Percentiles rank a stretch among this genome's conserved stretches.
Evolutionary conservation across 805 yeast species (phyloP).

Genomic region (Saccharomycopsis malanga): DNA sequence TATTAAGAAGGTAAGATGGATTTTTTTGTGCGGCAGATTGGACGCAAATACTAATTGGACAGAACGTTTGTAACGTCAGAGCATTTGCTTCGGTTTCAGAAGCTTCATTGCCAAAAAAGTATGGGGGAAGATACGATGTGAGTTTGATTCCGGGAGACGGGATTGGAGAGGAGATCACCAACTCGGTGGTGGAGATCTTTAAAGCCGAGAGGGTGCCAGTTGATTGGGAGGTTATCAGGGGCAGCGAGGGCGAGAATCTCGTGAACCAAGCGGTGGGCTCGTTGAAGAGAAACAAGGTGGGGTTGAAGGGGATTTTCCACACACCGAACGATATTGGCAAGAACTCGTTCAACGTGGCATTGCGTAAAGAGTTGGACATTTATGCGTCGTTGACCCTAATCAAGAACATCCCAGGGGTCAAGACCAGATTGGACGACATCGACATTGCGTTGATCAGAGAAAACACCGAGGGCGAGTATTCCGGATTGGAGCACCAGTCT

Average conservation of each 20-base stretch:
- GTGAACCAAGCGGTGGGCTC: constrained; percentile 84
- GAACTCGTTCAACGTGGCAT: constrained; percentile 91
- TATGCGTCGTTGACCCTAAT: constrained; percentile 98
- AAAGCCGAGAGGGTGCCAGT: constrained; percentile 83
- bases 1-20: not conserved
- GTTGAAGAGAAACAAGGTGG: constrained; percentile 84
- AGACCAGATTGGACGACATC: constrained; percentile 77
- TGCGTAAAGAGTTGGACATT: constrained; percentile 92
- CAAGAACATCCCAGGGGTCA: constrained; percentile 85
- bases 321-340: constrained; percentile 99
- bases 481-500: constrained; percentile 97
- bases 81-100: constrained; percentile 58
- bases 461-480: constrained; percentile 99
- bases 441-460: constrained; percentile 96
- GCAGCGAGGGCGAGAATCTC: constrained; percentile 49
- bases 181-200: constrained; percentile 86
- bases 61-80: constrained; percentile 8
- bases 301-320: constrained; percentile 96
- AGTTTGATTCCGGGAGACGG: constrained; percentile 98
- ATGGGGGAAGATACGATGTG: constrained; percentile 91
- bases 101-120: constrained; percentile 74
- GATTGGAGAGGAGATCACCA: constrained; percentile 93
- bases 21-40: not conserved
- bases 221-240: constrained; percentile 83
- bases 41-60: not conserved